Base-by-base conservation (phyloP, 352 stramenopile genomes). In the Globisporangium sylvaticum region DNA sequence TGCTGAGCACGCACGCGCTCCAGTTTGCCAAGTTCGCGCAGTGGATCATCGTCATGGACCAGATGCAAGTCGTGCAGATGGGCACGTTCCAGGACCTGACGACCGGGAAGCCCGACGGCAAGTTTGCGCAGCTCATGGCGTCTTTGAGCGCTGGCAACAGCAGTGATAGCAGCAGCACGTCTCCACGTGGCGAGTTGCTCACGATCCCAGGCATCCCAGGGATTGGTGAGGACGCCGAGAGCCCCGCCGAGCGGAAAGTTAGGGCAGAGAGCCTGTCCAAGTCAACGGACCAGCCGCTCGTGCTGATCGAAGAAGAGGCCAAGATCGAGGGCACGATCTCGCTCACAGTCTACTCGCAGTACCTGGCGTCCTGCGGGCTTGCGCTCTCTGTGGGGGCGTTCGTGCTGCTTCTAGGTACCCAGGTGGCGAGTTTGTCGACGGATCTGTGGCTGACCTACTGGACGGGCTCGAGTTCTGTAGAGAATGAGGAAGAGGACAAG, bases 1-100 rank as follows among this genome's bases (percentile, higher is more conserved):
- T 92, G 42, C 54, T 92, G 4, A 80, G 74, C 37, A 87, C 77
- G 0, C 78, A 87, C 34, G 76, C 78, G 18, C 61, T 90, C 2
- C 73, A 88, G 53, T 87, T 89, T 61, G 80, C 78, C 10, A 74
- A 78, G 18, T 57, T 70, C 0, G 80, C 84, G 0, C 75, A 92
- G 39, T 89, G 81, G 81, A 87, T 92, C 55, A 84, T 91, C 37
- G 81, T 91, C 5, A 89, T 91, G 79, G 78, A 89, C 50, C 78
- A 87, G 24, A 86, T 87, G 78, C 74, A 69, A 1, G 78, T 88
- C 6, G 78, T 74, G 24, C 76, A 91, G 54, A 87, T 87, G 72
- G 83, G 83, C 5, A 87, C 81, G 15, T 90, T 83, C 61, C 48
- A 83, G 8, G 74, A 89, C 6, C 57, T 91, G 7, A 81, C 72